Evolutionary conservation across 129 eudicot species (phyloP).

Genomic region (Tagetes erecta): DNA sequence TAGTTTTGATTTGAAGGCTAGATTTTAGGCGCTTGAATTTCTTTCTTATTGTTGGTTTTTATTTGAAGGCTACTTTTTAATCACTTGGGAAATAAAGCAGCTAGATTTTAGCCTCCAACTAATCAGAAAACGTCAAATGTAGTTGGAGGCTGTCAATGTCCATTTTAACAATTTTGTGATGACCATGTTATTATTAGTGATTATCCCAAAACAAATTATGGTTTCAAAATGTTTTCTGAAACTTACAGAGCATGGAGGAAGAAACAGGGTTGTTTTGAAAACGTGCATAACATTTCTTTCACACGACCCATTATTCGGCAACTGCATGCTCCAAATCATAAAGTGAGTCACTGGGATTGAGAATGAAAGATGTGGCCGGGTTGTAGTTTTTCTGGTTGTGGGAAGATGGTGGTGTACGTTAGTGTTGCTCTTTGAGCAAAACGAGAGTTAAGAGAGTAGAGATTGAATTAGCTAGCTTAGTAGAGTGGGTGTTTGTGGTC

Average conservation of each 20-base stretch:
- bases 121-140: no score
- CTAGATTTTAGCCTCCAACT: no score
- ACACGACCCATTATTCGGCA: slow-evolving; percentile 57
- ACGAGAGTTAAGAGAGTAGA: slow-evolving; percentile 13
- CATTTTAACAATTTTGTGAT: no score
- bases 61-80: no score
- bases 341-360: slow-evolving; percentile 4
- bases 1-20: no score
- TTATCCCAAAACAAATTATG: not conserved
- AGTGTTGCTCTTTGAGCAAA: slow-evolving; percentile 28
- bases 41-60: no score
- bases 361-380: not conserved
- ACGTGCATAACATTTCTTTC: slow-evolving; percentile 51
- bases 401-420: slow-evolving; percentile 21
- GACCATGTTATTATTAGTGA: no score
- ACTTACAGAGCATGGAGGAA: slow-evolving; percentile 65
- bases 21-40: no score
- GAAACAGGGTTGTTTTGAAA: slow-evolving; percentile 45
- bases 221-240: not conserved
- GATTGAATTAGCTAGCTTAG: slow-evolving; percentile 25
- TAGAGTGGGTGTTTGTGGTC: slow-evolving; percentile 31
- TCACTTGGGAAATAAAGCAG: no score
- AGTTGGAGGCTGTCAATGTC: no score
- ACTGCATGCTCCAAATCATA: slow-evolving; percentile 68
- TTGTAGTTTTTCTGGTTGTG: slow-evolving; percentile 22